Conservation (phyloP, 169 alveolate genomes). For the Miamiensis avidus region DNA sequence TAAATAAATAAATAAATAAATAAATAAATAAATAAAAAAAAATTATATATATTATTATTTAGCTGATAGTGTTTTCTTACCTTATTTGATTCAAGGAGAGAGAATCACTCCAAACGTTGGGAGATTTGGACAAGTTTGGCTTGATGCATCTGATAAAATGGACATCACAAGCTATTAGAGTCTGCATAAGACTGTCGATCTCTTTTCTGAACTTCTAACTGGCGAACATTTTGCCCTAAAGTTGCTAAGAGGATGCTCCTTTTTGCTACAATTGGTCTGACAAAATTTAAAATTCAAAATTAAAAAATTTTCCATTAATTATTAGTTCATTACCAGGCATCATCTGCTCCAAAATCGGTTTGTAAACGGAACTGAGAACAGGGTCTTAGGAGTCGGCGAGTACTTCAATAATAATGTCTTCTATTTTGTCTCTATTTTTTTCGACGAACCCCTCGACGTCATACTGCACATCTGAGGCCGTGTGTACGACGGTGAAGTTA, state of each 20-base stretch:
- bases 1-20: too few relatives aligned
- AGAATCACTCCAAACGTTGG: slow-evolving; percentile 62
- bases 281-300: not conserved
- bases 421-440: slow-evolving; percentile 62
- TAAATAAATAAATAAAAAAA: too few relatives aligned
- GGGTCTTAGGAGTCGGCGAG: not conserved
- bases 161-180: slow-evolving; percentile 73
- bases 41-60: too few relatives aligned
- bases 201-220: slow-evolving; percentile 40
- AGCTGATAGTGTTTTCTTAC: too few relatives aligned
- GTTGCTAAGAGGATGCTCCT: slow-evolving; percentile 28
- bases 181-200: slow-evolving; percentile 38
- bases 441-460: slow-evolving; percentile 54
- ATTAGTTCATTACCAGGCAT: not conserved
- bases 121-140: slow-evolving; percentile 72
- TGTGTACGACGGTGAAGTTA: slow-evolving; percentile 71
- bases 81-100: slow-evolving; percentile 72
- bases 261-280: slow-evolving; percentile 36
- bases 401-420: not conserved
- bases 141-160: slow-evolving; percentile 87
- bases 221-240: slow-evolving; percentile 12
- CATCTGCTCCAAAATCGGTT: not conserved
- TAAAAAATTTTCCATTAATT: too few relatives aligned
- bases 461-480: slow-evolving; percentile 79
- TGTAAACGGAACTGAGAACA: too few relatives aligned